Base-by-base conservation (phyloP, 208 protist genomes). In the Crithidia mellificae region DNA sequence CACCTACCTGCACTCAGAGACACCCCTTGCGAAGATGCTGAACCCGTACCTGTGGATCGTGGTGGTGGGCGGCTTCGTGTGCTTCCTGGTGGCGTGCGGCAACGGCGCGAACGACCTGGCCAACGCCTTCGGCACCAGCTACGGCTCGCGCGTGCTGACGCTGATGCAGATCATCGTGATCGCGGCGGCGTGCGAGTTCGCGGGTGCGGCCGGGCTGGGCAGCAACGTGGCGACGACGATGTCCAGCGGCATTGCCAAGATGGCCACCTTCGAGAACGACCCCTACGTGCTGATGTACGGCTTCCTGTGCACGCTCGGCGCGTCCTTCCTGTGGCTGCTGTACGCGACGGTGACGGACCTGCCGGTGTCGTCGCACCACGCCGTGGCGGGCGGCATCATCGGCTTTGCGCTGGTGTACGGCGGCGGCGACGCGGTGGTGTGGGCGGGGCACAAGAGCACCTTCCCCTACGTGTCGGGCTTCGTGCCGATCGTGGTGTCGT, bases 91-190 rank as follows among this genome's bases (percentile, higher is more conserved):
- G 6, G 87, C 84, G 22, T 77, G 78, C n/a, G 88, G 88, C 50
- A 85, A 95, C 6, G 94, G 91, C 17, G 92, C 92, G 74, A 97
- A 97, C 52, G 94, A 97, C 72, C 79, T 97, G 22, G 88, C 81
- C 63, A 97, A 97, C 68, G 85, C 91, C 58, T 96, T 97, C 73
- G 94, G 84, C 17, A 96, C 94, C 14, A 90, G 84, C 29, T 93
- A 96, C 62, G 90, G 88, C 30, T 67, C 87, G 12, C 92, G 90
- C 63, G 79, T 91, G 15, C 73, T 96, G 32, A 95, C 84, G 6
- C 71, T 96, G 11, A 54, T 71, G 29, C 80, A 91, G 43, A 94
- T 94, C 56, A 78, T 90, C 57, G 63, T 94, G 22, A 72, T 97
- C 32, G 92, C 90, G 36, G 77, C 86, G 46, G 81, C 94, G 44